phyloP scores from a whole-genome alignment of 345 rosid species.

The Gossypium ekmanianum region DNA sequence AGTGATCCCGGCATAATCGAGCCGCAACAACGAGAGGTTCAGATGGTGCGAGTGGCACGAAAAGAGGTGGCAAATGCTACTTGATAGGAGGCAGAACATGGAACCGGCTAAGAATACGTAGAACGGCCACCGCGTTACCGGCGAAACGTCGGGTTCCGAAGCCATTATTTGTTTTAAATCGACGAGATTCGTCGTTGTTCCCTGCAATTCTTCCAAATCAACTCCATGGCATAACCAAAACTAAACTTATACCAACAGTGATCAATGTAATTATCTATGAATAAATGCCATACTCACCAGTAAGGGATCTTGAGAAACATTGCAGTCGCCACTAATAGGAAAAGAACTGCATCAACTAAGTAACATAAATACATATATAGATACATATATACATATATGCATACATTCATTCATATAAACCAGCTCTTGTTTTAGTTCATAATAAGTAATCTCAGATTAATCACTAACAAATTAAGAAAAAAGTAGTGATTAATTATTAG shows the following conservation, averaged over 20 bases:
- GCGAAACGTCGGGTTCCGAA: conserved; percentile 8
- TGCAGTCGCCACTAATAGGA: conserved; percentile 32
- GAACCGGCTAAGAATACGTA: conserved; percentile 71
- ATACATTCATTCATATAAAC: background rate
- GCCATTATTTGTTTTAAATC: conserved; percentile 28
- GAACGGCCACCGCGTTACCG: conserved; percentile 74
- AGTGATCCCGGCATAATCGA: conserved; percentile 73
- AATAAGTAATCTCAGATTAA: background rate
- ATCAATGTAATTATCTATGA: background rate
- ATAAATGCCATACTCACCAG: conserved; percentile 34
- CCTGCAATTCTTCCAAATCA: conserved; percentile 33
- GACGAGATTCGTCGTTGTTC: conserved; percentile 29
- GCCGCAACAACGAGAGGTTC: conserved; percentile 50
- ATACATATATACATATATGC: background rate
- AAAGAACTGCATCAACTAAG: conserved; percentile 39
- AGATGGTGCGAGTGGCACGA: conserved; percentile 70
- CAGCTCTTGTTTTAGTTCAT: background rate
- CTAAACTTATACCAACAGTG: background rate
- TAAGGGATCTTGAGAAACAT: conserved; percentile 43
- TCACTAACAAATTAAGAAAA: background rate
- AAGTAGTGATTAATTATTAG: background rate
- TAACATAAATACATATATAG: background rate
- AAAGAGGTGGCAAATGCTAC: conserved; percentile 83
- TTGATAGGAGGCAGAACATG: conserved; percentile 78
- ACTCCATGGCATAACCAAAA: background rate